Percentiles rank a stretch among this genome's conserved stretches.
Conservation (phyloP, 148 eudicot genomes). For the Drosera capensis region DNA sequence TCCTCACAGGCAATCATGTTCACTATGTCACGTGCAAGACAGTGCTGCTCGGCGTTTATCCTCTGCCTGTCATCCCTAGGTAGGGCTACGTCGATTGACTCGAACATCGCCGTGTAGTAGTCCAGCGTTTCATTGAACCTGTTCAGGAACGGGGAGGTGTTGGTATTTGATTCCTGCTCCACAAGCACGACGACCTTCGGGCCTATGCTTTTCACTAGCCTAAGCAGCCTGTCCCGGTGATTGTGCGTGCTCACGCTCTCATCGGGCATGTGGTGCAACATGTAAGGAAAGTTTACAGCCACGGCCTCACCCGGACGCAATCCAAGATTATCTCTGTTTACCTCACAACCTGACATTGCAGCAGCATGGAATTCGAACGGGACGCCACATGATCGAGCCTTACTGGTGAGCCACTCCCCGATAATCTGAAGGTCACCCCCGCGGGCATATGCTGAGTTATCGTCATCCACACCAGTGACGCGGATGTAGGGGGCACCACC, state of each 20-base stretch:
- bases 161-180: slow-evolving; percentile 90
- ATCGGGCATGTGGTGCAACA: slow-evolving; percentile 92
- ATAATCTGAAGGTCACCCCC: slow-evolving; percentile 67
- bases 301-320: slow-evolving; percentile 46
- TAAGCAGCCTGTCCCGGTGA: slow-evolving; percentile 63
- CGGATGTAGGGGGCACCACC: slow-evolving; percentile 65
- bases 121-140: slow-evolving; percentile 58
- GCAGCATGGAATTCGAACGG: slow-evolving; percentile 64
- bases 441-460: slow-evolving; percentile 58
- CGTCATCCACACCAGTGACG: slow-evolving; percentile 77
- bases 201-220: slow-evolving; percentile 59
- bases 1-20: slow-evolving; percentile 86
- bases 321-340: slow-evolving; percentile 32
- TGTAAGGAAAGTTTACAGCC: slow-evolving; percentile 70
- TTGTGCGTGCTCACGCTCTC: slow-evolving; percentile 75
- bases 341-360: slow-evolving; percentile 63
- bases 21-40: slow-evolving; percentile 79
- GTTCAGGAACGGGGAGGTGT: slow-evolving; percentile 47
- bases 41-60: slow-evolving; percentile 76
- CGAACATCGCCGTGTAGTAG: slow-evolving; percentile 78
- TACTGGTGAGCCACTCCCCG: slow-evolving; percentile 29
- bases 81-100: slow-evolving; percentile 58
- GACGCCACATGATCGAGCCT: slow-evolving; percentile 33
- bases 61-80: slow-evolving; percentile 50
- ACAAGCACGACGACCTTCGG: slow-evolving; percentile 59